Evolutionary conservation across 1,139 yeast genomes (phyloP), one percentile per base, ranked within the genome.

Genomic region (Citeromyces hawaiiensis): DNA sequence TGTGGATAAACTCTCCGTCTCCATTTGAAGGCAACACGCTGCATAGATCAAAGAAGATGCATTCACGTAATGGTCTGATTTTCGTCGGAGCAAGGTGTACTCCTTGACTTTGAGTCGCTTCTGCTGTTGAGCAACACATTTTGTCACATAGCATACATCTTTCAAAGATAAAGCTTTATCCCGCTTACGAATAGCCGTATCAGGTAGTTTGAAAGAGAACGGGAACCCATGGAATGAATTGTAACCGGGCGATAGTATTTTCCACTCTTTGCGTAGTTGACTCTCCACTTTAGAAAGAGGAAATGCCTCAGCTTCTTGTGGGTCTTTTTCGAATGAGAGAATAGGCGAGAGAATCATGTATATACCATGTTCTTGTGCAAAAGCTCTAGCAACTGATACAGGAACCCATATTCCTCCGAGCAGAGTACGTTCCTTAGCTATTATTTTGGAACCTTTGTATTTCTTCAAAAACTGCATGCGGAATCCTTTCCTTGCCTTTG

Each of bases 331-430:
- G 32, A 50, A 52, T 2, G 39, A 48, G 3, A 46, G 32, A 14
- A 50, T 47, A 3, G 47, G 45, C n/a, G 18, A 31, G n/a, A 48
- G 25, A 19, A 40, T 37, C 4, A 34, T 39, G n/a, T 31, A 25
- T 13, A 50, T 30, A 1, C 50, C 51, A 27, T 48, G 51, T 35
- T 44, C 43, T n/a, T 16, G 32, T 4, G 48, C 40, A 36, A 46
- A 50, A 10, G 39, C 40, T 13, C 31, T 25, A 2, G 42, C 55
- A 9, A 36, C 41, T 3, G 33, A 31, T 2, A 37, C 17, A 13
- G 41, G 35, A 18, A 48, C 46, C 55, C 55, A 52, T 32, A 44
- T 44, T 1, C 55, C 55, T 21, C 54, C 54, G 37, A 50, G 47
- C 11, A 52, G 37, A 1, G 54, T 44, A 1, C 37, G 38, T 14